phyloP scores from a whole-genome alignment of 1,284 basidiomycete species.

The Sporisorium graminicola region DNA sequence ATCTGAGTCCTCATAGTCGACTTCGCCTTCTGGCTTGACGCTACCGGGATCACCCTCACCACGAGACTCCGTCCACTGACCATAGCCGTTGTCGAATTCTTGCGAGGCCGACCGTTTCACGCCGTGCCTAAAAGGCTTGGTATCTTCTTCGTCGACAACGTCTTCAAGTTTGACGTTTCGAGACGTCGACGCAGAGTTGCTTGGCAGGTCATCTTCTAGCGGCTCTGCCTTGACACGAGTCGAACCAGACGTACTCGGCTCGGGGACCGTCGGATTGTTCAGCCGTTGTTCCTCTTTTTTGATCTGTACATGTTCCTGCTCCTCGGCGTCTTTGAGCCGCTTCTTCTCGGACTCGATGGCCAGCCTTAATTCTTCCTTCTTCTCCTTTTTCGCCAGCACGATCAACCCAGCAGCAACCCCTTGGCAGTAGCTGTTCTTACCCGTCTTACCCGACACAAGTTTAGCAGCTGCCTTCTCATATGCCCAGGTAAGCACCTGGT shows the following conservation, averaged over 20 bases:
- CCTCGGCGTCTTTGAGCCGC: conserved; percentile 27
- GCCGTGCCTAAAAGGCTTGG: conserved; percentile 27
- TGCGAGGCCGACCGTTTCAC: conserved; percentile 29
- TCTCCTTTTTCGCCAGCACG: conserved; percentile 49
- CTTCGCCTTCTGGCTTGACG: conserved; percentile 1
- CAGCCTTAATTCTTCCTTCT: conserved; percentile 48
- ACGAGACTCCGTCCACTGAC: conserved; percentile 13
- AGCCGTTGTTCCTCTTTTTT: conserved; percentile 34
- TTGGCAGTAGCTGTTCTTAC: conserved; percentile 50
- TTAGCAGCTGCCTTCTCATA: conserved; percentile 21
- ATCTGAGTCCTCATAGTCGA: conserved; percentile 14
- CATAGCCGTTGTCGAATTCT: conserved; percentile 6
- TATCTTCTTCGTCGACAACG: conserved; percentile 26
- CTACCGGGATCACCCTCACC: background rate
- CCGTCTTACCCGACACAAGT: conserved; percentile 35
- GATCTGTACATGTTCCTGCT: conserved; percentile 16
- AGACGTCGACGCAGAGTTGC: background rate
- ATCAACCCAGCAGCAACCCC: conserved; percentile 43
- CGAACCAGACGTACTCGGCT: background rate
- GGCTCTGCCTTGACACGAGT: conserved; percentile 11
- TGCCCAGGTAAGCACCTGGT: conserved; percentile 54
- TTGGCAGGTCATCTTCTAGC: background rate
- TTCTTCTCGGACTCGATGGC: conserved; percentile 53
- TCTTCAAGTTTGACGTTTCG: conserved; percentile 52
- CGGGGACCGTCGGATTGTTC: conserved; percentile 7